These are phyloP conservation scores for Eucalyptus fibrosa DNA, from an alignment of 345 rosid genomes.

Conservation along the genomic window DNA sequence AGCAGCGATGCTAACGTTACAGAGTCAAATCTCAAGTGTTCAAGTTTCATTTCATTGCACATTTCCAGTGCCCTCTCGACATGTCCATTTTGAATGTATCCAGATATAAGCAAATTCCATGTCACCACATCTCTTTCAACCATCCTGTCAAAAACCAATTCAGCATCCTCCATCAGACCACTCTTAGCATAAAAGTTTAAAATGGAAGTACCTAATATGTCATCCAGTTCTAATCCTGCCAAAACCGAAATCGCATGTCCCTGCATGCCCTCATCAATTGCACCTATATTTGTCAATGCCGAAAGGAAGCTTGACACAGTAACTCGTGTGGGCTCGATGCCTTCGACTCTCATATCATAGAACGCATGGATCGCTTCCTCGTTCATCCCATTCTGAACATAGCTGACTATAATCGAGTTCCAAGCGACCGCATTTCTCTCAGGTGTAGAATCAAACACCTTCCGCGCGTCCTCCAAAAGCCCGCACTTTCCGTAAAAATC, in stretches of 20 bases:
- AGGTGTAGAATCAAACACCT: conserved; percentile 41
- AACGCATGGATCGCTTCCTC: conserved; percentile 38
- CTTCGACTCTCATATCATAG: conserved; percentile 40
- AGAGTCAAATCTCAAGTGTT: conserved; percentile 47
- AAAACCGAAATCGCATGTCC: conserved; percentile 53
- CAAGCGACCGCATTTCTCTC: conserved; percentile 44
- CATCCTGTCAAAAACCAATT: conserved; percentile 41
- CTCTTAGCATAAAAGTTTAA: conserved; percentile 66
- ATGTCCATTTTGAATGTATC: conserved; percentile 35
- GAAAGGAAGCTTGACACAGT: conserved; percentile 56
- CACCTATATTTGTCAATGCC: conserved; percentile 53
- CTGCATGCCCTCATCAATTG: conserved; percentile 60
- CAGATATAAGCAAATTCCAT: conserved; percentile 73
- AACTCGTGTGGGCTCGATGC: conserved; percentile 42
- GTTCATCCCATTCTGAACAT: conserved; percentile 45
- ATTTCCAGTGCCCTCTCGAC: conserved; percentile 32
- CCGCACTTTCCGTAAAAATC: conserved; percentile 66
- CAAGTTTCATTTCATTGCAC: conserved; percentile 42
- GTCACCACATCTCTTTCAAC: conserved; percentile 49
- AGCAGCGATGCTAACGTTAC: conserved; percentile 51
- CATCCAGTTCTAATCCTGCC: conserved; percentile 46
- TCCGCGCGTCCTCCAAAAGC: conserved; percentile 41
- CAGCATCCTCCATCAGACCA: conserved; percentile 56
- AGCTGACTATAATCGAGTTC: conserved; percentile 55
- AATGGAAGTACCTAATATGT: conserved; percentile 51